Percentiles rank a stretch among this genome's conserved stretches.
phyloP scores from a whole-genome alignment of 139 green algal genomes.

The Chlamydomonas sphaeroides region DNA sequence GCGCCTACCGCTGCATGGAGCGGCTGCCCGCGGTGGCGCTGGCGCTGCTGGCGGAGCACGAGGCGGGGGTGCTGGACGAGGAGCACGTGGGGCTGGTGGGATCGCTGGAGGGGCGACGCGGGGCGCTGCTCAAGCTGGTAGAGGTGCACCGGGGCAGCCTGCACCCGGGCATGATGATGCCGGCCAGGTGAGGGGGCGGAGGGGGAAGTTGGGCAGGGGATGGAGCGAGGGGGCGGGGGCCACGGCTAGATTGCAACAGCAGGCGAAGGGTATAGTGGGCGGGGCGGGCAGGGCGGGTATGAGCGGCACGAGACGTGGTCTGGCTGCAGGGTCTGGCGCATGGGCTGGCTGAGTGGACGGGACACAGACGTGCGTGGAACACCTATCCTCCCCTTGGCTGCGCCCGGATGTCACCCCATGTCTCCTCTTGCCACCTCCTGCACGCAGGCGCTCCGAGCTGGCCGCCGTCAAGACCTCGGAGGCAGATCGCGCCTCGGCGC shows the following conservation, averaged over 20 bases:
- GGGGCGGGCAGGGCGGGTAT: not conserved
- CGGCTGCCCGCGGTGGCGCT: conserved; percentile 56
- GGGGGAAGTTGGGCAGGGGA: not conserved
- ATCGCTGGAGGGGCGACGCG: not conserved
- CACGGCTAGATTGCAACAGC: no score
- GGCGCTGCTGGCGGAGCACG: conserved; percentile 39
- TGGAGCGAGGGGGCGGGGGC: not conserved
- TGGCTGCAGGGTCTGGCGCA: no score
- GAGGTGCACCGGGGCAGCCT: conserved; percentile 42
- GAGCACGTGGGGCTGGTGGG: conserved; percentile 17
- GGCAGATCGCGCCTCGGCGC: conserved; percentile 32
- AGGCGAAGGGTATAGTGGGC: not conserved
- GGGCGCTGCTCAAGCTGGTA: conserved; percentile 45
- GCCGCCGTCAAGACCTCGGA: conserved; percentile 44
- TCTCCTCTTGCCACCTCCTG: no score
- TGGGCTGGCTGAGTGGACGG: no score
- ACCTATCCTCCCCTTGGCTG: no score
- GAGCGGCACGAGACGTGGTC: not conserved
- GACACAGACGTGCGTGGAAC: no score
- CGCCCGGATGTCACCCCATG: no score
- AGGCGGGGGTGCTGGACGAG: conserved; percentile 33
- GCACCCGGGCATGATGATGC: conserved; percentile 49
- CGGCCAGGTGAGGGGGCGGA: not conserved
- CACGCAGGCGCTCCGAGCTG: conserved; percentile 41
- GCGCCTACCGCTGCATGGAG: conserved; percentile 54